phyloP scores from a whole-genome alignment of 768 basidiomycete species.

The Pleurotus tuber-regium region DNA sequence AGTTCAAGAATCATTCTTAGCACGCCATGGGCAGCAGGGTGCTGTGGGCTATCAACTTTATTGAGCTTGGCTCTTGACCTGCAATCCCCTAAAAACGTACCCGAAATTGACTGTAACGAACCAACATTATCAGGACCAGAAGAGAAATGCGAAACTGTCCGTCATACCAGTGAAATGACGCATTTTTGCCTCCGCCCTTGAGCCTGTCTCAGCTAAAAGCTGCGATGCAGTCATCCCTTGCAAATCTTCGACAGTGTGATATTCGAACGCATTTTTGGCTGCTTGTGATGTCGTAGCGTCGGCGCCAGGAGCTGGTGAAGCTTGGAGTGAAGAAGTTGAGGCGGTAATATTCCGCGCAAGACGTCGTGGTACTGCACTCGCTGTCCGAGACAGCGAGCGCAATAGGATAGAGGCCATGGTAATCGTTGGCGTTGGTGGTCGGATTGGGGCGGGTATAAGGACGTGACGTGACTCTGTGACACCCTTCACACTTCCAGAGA shows the following conservation, averaged over 20 bases:
- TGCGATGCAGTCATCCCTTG: slow-evolving; percentile 78
- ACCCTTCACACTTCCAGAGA: too few species aligned
- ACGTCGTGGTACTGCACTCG: slow-evolving; percentile 29
- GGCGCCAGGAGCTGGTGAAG: slow-evolving; percentile 24
- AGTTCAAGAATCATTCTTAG: slow-evolving; percentile 95
- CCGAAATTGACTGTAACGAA: slow-evolving; percentile 82
- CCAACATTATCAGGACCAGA: too few species aligned
- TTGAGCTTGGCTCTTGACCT: background rate
- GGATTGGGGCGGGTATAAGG: slow-evolving; percentile 34
- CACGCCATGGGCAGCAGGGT: slow-evolving; percentile 98
- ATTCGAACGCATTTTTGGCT: slow-evolving; percentile 54
- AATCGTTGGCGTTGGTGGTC: slow-evolving; percentile 28
- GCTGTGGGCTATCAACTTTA: slow-evolving; percentile 69
- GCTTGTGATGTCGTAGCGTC: slow-evolving; percentile 24
- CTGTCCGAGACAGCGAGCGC: slow-evolving; percentile 55
- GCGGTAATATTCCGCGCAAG: slow-evolving; percentile 36
- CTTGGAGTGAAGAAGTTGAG: slow-evolving; percentile 27
- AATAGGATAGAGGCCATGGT: slow-evolving; percentile 66
- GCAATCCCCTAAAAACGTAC: slow-evolving; percentile 41
- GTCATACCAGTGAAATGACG: slow-evolving; percentile 89
- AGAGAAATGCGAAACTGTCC: background rate
- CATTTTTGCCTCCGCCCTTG: slow-evolving; percentile 74
- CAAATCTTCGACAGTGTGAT: slow-evolving; percentile 80
- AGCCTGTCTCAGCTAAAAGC: slow-evolving; percentile 73
- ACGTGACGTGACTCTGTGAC: slow-evolving; percentile 20